Conservation (phyloP, 2,329 filamentous ascomycete genomes). For the Aspergillus quadricinctus region DNA sequence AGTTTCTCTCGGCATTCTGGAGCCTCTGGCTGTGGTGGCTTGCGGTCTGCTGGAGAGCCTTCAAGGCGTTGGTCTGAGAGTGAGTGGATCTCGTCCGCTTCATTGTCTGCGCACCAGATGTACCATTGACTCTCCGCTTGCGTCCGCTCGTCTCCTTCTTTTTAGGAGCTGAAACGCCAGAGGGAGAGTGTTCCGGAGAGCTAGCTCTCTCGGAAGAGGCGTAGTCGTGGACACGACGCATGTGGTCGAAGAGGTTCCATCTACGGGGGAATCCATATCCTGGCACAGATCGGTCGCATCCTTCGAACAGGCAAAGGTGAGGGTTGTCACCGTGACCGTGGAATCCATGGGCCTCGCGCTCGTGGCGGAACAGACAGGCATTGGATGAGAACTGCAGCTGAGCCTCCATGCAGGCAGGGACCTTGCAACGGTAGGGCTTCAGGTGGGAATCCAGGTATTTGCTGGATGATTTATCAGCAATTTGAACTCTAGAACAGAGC, state of each 20-base stretch:
- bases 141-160: slow-evolving; percentile 38
- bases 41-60: slow-evolving; percentile 29
- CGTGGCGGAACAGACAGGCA: slow-evolving; percentile 87
- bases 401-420: slow-evolving; percentile 73
- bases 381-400: slow-evolving; percentile 94
- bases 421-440: slow-evolving; percentile 94
- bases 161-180: slow-evolving; percentile 27
- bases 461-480: slow-evolving; percentile 47
- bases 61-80: slow-evolving; percentile 32
- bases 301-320: slow-evolving; percentile 80
- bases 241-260: slow-evolving; percentile 96
- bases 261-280: slow-evolving; percentile 90
- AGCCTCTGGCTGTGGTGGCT: slow-evolving; percentile 37
- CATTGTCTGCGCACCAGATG: slow-evolving; percentile 36
- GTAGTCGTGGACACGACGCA: slow-evolving; percentile 83
- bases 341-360: slow-evolving; percentile 92
- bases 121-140: slow-evolving; percentile 37
- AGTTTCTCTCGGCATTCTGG: slow-evolving; percentile 40
- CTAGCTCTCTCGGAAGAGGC: slow-evolving; percentile 40
- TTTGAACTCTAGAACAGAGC: slow-evolving; percentile 2
- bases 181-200: slow-evolving; percentile 38
- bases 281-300: slow-evolving; percentile 75
- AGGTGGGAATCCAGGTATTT: slow-evolving; percentile 97
- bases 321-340: slow-evolving; percentile 93
- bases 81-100: slow-evolving; percentile 40